A percentile compares a stretch with the other conserved stretches of the same genome.
These are phyloP conservation scores for Sanghuangporus weigelae DNA, from an alignment of 1,284 basidiomycete species.

Conservation along the genomic window DNA sequence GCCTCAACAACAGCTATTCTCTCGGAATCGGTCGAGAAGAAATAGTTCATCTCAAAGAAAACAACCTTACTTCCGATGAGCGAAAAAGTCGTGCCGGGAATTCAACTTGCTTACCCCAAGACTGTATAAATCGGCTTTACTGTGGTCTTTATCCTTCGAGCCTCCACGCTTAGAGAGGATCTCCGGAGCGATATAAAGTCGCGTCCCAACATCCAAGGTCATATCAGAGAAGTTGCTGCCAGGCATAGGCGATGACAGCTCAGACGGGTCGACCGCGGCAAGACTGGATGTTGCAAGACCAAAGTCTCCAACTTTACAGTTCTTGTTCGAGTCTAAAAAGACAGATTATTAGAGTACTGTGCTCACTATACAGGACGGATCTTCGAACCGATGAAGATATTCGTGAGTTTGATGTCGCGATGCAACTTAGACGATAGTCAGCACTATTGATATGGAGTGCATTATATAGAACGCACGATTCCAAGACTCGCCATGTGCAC, in stretches of 20 bases:
- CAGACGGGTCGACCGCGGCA: conserved; percentile 65
- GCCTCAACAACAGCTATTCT: conserved; percentile 80
- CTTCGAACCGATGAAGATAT: conserved; percentile 80
- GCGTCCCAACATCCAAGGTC: conserved; percentile 78
- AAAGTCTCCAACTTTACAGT: conserved; percentile 95
- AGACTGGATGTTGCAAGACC: conserved; percentile 85
- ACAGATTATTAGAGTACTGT: neutral
- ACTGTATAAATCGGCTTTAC: conserved; percentile 94
- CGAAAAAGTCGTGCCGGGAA: neutral
- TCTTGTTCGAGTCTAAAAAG: conserved; percentile 71
- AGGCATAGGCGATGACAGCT: conserved; percentile 38
- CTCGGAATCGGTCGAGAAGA: conserved; percentile 84
- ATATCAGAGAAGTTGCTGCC: conserved; percentile 7
- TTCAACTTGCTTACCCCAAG: conserved; percentile 57
- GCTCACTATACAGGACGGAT: neutral
- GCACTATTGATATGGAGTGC: neutral
- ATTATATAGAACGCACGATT: conserved; percentile 48
- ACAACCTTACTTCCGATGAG: conserved; percentile 59
- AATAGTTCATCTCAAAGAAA: conserved; percentile 96
- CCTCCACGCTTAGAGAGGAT: conserved; percentile 60
- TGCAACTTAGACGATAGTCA: conserved; percentile 51
- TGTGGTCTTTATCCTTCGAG: conserved; percentile 55
- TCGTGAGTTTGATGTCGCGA: conserved; percentile 88
- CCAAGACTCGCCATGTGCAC: conserved; percentile 86
- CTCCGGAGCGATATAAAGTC: conserved; percentile 91